A percentile compares a stretch with the other conserved stretches of the same genome.
These are phyloP conservation scores for Saccharomycopsis selenospora DNA, from an alignment of 805 yeast species.

Conservation along the genomic window DNA sequence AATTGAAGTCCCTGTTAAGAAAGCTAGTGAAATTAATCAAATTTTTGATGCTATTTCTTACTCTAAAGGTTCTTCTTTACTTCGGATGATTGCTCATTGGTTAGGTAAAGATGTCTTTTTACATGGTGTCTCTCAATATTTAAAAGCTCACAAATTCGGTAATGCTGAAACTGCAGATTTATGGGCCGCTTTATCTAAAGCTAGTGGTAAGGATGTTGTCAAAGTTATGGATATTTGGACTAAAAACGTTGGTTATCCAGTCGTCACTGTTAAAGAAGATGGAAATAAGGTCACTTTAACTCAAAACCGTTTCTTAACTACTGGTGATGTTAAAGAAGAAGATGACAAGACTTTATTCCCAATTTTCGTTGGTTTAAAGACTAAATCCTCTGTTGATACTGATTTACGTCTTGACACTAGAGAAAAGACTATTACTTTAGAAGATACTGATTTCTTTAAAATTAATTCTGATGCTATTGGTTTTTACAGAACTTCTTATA, in stretches of 20 bases:
- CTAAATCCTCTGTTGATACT: constrained; percentile 53
- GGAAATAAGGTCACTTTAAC: constrained; percentile 45
- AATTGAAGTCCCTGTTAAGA: constrained; percentile 72
- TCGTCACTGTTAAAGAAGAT: constrained; percentile 56
- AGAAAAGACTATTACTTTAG: constrained; percentile 38
- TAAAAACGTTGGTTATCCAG: constrained; percentile 70
- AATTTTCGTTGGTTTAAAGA: constrained; percentile 59
- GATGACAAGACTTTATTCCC: constrained; percentile 67
- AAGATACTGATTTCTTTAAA: constrained; percentile 48
- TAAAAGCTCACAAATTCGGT: constrained; percentile 69
- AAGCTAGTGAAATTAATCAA: constrained; percentile 75
- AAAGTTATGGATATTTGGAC: constrained; percentile 78
- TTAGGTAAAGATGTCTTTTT: constrained; percentile 71
- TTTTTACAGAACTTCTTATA: constrained; percentile 65
- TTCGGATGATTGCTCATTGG: constrained; percentile 76
- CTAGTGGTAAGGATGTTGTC: constrained; percentile 65
- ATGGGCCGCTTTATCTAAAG: constrained; percentile 67
- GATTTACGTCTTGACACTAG: constrained; percentile 48
- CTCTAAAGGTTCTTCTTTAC: constrained; percentile 70
- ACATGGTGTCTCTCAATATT: constrained; percentile 71
- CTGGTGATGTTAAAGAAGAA: constrained; percentile 70
- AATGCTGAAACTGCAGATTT: constrained; percentile 71
- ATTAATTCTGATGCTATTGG: constrained; percentile 70
- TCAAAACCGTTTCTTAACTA: constrained; percentile 68
- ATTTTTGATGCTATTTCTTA: constrained; percentile 81